Evolutionary conservation across 192 early-diverging fungal genomes (phyloP), one percentile per base, ranked within the genome.

Genomic region (Linnemannia elongata): DNA sequence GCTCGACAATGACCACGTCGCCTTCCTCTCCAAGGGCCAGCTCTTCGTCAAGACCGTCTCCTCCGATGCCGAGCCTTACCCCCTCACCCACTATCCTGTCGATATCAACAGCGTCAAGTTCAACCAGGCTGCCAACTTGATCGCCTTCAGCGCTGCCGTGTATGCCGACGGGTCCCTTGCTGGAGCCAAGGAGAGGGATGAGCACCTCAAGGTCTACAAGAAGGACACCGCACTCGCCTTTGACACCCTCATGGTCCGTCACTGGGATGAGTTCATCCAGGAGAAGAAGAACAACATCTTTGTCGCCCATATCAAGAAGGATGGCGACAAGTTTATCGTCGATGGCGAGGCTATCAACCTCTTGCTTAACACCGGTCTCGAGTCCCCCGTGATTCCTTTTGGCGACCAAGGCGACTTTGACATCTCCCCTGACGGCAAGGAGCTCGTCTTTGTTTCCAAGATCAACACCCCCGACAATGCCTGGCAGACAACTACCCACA

Each of bases 171-270:
- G 87, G 9, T 83, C 91, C 3, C 80, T 96, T 38, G 89, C 92
- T 35, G 91, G 90, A 27, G 92, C 93, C 6, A 92, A 90, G 44
- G 74, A 90, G 66, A 91, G 89, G 66, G 92, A 94, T 68, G 75
- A 82, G 57, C 49, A 91, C 38, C 45, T 76, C 9, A 81, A 86
- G 76, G 55, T 47, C 17, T 74, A 18, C 75, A 91, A 90, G 74
- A 91, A 89, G 39, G 94, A 95, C 42, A 91, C 94, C 15, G 96
- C 90, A 39, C 76, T 91, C 24, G 91, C 88, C 18, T 96, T 90
- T 88, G 94, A 96, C 33, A 84, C 93, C 36, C 89, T 97, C 76
- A 95, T 94, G 93, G 93, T 97, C 55, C 92, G 96, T 41, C 96
- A 97, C 80, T 97, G 96, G 95, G 96, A 97, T 76, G 85, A 89